These are phyloP conservation scores for Royoungia palumana DNA, from an alignment of 768 basidiomycete species.

Conservation along the genomic window DNA sequence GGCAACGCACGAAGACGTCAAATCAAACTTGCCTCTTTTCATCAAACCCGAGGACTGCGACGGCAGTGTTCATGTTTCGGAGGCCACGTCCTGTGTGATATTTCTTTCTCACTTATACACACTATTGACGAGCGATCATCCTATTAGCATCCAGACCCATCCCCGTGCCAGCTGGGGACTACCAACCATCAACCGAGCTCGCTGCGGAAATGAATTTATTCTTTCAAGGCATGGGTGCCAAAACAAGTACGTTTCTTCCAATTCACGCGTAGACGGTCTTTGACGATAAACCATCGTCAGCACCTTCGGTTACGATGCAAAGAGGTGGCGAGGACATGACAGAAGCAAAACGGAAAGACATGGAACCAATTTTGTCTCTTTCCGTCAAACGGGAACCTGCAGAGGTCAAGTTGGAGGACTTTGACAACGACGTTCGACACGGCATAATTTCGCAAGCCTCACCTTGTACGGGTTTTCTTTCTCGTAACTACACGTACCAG, in stretches of 20 bases:
- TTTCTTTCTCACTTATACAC: too few relatives aligned
- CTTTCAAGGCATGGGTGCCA: not conserved
- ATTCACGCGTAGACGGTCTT: too few relatives aligned
- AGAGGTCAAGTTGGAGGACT: not conserved
- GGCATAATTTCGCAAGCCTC: too few relatives aligned
- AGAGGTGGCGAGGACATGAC: conserved; percentile 1
- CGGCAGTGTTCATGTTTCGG: too few relatives aligned
- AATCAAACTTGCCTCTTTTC: not conserved
- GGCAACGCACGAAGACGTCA: not conserved
- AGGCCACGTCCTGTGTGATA: too few relatives aligned
- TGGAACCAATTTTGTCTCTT: not conserved
- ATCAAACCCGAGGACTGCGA: conserved; percentile 8
- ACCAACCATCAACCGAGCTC: conserved; percentile 6
- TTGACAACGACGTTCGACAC: too few relatives aligned
- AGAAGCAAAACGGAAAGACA: not conserved
- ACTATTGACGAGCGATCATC: too few relatives aligned
- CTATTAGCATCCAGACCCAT: not conserved
- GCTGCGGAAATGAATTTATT: not conserved
- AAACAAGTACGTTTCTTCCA: too few relatives aligned
- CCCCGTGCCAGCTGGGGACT: conserved; percentile 3
- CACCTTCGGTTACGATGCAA: too few relatives aligned
- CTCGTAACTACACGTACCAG: too few relatives aligned
- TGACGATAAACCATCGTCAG: too few relatives aligned
- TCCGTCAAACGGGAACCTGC: conserved; percentile 7
- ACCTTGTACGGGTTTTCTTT: too few relatives aligned